Percentiles rank a stretch among this genome's conserved stretches.
These are phyloP conservation scores for Leishmania lainsoni DNA, from an alignment of 208 protist genomes.

Conservation along the genomic window DNA sequence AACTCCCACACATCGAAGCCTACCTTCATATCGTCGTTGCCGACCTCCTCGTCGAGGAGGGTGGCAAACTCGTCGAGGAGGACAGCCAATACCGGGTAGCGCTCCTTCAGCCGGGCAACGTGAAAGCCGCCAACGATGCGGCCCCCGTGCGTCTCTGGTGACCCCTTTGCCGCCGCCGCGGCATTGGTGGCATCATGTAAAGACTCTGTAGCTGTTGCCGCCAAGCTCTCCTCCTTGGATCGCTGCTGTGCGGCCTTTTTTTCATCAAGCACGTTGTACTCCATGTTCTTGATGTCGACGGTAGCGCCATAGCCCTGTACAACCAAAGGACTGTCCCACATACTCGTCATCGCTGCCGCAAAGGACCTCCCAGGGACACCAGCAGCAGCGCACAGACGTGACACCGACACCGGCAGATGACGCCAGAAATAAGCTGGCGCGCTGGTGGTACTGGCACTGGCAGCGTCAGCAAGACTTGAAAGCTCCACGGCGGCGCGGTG, in stretches of 20 bases:
- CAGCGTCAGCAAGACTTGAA: not conserved
- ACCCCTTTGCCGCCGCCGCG: not conserved
- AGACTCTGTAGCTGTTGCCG: not conserved
- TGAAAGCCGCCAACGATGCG: slow-evolving; percentile 49
- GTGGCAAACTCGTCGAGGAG: slow-evolving; percentile 48
- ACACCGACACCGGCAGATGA: slow-evolving; percentile 50
- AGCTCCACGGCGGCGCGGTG: slow-evolving; percentile 30
- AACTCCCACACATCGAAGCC: slow-evolving; percentile 76
- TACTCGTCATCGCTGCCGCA: not conserved
- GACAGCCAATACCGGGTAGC: slow-evolving; percentile 35
- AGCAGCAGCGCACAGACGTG: slow-evolving; percentile 24
- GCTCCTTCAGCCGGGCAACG: slow-evolving; percentile 32
- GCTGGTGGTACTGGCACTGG: not conserved
- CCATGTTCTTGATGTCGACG: slow-evolving; percentile 95
- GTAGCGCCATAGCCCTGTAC: slow-evolving; percentile 95
- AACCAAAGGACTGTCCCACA: slow-evolving; percentile 47
- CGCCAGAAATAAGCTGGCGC: slow-evolving; percentile 48
- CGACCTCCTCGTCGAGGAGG: slow-evolving; percentile 34
- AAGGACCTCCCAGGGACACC: not conserved
- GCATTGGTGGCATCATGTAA: not conserved
- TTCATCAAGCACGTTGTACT: slow-evolving; percentile 97
- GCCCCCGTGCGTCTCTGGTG: not conserved
- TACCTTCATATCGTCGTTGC: slow-evolving; percentile 50
- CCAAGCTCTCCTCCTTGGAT: slow-evolving; percentile 13
- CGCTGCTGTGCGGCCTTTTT: slow-evolving; percentile 26